A percentile compares a stretch with the other conserved stretches of the same genome.
Evolutionary conservation across 176 grass and related monocot genomes (phyloP).

Genomic region (Hordeum marinum): DNA sequence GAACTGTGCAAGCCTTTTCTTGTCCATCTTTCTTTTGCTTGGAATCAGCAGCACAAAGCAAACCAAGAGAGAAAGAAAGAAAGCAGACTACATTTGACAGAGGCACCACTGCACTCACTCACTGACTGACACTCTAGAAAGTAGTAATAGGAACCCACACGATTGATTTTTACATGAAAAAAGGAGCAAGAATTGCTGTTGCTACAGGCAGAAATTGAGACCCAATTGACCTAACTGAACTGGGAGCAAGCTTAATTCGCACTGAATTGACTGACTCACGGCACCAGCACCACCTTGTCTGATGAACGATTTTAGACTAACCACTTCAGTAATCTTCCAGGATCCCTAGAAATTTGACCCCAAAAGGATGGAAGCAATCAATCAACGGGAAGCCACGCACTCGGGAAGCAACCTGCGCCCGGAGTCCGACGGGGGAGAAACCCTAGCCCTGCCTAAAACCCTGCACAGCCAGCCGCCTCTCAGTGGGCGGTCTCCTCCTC

Average conservation of each 20-base stretch:
- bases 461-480: slow-evolving; percentile 9
- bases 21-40: neutral
- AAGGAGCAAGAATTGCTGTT: neutral
- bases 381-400: neutral
- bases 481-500: slow-evolving; percentile 64
- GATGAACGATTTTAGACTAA: neutral
- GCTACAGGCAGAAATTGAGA: neutral
- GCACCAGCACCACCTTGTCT: neutral
- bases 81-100: neutral
- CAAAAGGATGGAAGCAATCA: neutral
- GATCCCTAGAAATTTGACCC: slow-evolving; percentile 9
- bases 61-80: neutral
- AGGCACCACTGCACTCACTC: neutral
- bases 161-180: neutral
- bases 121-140: neutral
- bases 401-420: neutral
- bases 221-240: neutral
- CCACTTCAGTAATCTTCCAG: neutral
- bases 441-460: slow-evolving; percentile 47
- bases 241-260: neutral
- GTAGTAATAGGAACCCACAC: neutral
- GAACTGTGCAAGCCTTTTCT: neutral
- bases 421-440: slow-evolving; percentile 10
- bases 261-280: neutral
- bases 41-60: neutral